Percentiles rank a stretch among this genome's conserved stretches.
Evolutionary conservation across 345 rosid species (phyloP).

Genomic region (Trapa bicornis): DNA sequence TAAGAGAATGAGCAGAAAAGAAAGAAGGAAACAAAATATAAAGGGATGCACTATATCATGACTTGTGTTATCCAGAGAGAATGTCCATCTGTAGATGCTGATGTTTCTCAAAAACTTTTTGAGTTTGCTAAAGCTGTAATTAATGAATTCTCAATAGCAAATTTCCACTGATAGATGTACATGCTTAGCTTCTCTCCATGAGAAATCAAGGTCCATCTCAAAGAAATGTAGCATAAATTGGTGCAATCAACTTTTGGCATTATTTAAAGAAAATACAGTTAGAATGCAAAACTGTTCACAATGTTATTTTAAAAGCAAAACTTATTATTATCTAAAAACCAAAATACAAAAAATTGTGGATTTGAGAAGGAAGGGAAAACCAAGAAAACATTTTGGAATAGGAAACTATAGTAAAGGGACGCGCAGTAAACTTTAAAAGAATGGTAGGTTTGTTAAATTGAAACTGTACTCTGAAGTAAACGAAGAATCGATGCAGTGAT

Average conservation of each 20-base stretch:
- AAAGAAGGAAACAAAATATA: neutral
- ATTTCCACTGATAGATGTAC: neutral
- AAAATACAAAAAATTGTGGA: neutral
- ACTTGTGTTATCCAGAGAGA: neutral
- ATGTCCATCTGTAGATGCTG: neutral
- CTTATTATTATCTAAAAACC: too few relatives aligned
- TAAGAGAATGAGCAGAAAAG: neutral
- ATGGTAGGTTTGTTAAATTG: neutral
- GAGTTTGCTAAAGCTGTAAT: neutral
- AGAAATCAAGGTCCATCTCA: neutral
- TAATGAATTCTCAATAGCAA: neutral
- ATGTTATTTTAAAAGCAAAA: neutral
- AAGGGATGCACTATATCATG: neutral
- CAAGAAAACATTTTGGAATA: neutral
- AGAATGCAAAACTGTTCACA: neutral
- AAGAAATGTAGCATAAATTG: neutral
- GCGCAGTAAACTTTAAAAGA: neutral
- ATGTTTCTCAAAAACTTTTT: neutral
- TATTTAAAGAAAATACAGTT: neutral
- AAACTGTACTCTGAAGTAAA: constrained; percentile 54
- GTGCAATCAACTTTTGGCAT: neutral
- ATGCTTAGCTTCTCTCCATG: neutral
- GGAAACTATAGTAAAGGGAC: neutral
- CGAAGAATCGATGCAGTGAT: constrained; percentile 94
- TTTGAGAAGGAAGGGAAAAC: neutral